Evolutionary conservation across 2,329 filamentous ascomycete species (phyloP).

Genomic region (Paraphaeosphaeria sporulosa): DNA sequence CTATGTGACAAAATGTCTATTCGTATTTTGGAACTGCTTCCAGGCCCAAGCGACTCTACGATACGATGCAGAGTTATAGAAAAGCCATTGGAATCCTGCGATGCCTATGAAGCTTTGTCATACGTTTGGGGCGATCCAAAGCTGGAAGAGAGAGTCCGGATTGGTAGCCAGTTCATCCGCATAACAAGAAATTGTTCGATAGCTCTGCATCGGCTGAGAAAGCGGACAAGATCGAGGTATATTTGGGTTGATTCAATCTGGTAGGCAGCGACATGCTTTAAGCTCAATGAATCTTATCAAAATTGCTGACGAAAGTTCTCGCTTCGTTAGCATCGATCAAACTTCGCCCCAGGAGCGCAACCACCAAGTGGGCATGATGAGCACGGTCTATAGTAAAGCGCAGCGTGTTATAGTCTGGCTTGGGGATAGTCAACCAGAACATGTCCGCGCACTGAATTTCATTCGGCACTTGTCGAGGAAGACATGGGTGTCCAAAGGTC

Average conservation of each 20-base stretch:
- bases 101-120: slow-evolving; percentile 5
- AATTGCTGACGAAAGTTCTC: background rate
- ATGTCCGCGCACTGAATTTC: background rate
- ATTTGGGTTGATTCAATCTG: slow-evolving; percentile 16
- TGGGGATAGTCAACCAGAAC: slow-evolving; percentile 1
- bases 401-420: slow-evolving; percentile 12
- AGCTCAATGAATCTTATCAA: background rate
- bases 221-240: background rate
- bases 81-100: background rate
- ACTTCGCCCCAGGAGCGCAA: slow-evolving; percentile 2
- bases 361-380: slow-evolving; percentile 14
- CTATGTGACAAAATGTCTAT: background rate
- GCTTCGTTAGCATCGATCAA: slow-evolving; percentile 10
- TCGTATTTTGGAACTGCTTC: slow-evolving; percentile 4
- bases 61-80: slow-evolving; percentile 1
- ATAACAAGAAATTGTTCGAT: slow-evolving; percentile 7
- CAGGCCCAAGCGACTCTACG: background rate
- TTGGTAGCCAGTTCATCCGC: background rate
- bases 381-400: slow-evolving; percentile 6
- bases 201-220: slow-evolving; percentile 9
- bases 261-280: background rate
- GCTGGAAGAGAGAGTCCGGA: background rate
- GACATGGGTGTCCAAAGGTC: background rate
- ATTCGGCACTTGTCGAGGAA: background rate
- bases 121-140: slow-evolving; percentile 4